These are phyloP conservation scores for Rhizophlyctis rosea DNA, from an alignment of 192 early-diverging fungal species.

Conservation along the genomic window DNA sequence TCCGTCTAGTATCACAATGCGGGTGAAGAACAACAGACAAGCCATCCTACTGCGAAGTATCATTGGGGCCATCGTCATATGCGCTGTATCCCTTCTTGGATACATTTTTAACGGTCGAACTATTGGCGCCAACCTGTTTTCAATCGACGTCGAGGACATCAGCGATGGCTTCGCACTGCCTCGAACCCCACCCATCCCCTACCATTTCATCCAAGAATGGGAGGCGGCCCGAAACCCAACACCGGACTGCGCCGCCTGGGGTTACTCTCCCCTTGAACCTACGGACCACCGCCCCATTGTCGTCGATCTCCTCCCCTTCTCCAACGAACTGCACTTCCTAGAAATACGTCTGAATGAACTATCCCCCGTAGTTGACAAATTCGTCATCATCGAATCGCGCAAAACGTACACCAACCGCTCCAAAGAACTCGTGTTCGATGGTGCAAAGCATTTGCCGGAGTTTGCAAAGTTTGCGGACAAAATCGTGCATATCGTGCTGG, in stretches of 20 bases:
- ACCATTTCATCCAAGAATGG: no score
- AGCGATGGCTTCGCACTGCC: no score
- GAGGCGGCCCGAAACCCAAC: not conserved
- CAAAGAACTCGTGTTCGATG: not conserved
- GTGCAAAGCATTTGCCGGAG: not conserved
- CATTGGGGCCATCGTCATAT: no score
- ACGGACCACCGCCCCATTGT: not conserved
- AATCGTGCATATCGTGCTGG: slow-evolving; percentile 3
- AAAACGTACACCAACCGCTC: not conserved
- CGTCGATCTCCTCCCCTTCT: not conserved
- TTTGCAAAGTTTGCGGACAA: slow-evolving; percentile 4
- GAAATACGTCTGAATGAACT: slow-evolving; percentile 13
- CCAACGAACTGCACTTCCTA: slow-evolving; percentile 7
- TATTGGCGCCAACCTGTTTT: no score
- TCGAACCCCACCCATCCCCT: no score
- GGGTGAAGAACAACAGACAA: no score
- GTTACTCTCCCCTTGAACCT: not conserved
- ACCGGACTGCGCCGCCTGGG: not conserved
- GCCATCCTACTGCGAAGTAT: no score
- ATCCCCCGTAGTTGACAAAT: slow-evolving; percentile 13
- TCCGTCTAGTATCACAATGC: no score
- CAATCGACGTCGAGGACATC: no score
- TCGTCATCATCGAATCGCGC: slow-evolving; percentile 9
- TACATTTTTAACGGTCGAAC: no score
- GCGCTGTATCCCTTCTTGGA: no score